Base-by-base conservation (phyloP, 306 rosid species). In the Bauhinia variegata region DNA sequence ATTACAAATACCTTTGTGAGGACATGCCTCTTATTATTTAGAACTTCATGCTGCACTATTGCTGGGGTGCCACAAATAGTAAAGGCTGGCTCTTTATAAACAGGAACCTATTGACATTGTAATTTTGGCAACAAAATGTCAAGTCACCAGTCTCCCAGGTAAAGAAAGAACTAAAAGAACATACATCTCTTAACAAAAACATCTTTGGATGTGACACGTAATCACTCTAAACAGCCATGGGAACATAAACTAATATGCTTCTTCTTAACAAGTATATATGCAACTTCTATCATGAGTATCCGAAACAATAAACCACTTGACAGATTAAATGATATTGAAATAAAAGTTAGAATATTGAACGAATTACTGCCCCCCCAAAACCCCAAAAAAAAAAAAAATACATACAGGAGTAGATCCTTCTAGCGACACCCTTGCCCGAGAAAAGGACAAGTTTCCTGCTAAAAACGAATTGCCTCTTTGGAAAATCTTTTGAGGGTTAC, bases 371-470 rank as follows among this genome's bases (percentile, higher is more conserved):
- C n/a, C n/a, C n/a, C n/a, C n/a, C n/a, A n/a, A n/a, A n/a, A n/a
- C n/a, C n/a, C 28, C 10, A 19, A 37, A 59, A 63, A 14, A 46
- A 17, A 72, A 65, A 47, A 36, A 68, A 76, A 44, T 16, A 83
- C 99, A 63, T 82, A 93, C 99, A 53, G 87, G 96, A 65, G 78
- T 73, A 80, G 96, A 83, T 80, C 99, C 99, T 85, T 93, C 99
- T 31, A 86, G 75, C 1, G 99, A 93, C 60, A 90, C 92, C 77
- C 97, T 93, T 74, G 99, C 91, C 76, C 99, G 85, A 28, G 99
- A 85, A 87, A 86, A 93, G 32, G 97, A 90, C 78, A 93, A 83
- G 73, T 93, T 93, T 75, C 99, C 99, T 44, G 99, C 99, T 74
- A 93, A 78, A 67, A 93, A 93, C 11, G 99, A 83, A 60, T 79